These are phyloP conservation scores for Sarcocystis neurona DNA, from an alignment of 169 alveolate species.

Conservation along the genomic window DNA sequence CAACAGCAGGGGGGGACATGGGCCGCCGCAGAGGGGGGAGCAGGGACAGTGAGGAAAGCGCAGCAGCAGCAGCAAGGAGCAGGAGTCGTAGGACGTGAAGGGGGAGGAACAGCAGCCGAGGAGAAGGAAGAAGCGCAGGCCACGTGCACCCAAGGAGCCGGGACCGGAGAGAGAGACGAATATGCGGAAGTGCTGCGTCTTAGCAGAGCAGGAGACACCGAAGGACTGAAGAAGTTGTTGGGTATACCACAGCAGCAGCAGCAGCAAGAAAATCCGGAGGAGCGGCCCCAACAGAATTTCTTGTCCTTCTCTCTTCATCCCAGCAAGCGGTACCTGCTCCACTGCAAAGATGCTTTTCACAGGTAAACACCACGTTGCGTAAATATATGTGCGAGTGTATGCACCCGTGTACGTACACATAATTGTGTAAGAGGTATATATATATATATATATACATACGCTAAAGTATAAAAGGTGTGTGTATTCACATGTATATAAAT, in stretches of 20 bases:
- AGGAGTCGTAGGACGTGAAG: not conserved
- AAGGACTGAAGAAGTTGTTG: not conserved
- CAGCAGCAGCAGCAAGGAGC: not conserved
- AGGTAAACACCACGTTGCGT: not conserved
- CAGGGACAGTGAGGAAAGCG: no score
- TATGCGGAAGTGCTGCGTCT: conserved; percentile 22
- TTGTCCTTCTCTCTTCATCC: no score
- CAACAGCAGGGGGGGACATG: no score
- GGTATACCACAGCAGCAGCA: not conserved
- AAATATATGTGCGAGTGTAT: not conserved
- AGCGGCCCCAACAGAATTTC: no score
- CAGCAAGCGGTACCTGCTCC: not conserved
- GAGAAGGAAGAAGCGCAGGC: no score
- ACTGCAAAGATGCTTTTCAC: conserved; percentile 20
- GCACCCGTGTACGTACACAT: not conserved
- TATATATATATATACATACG: not conserved
- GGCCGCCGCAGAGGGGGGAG: no score
- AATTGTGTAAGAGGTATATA: not conserved
- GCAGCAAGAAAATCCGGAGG: not conserved
- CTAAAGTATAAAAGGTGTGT: not conserved
- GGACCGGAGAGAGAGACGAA: no score
- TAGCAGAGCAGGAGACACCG: conserved; percentile 2
- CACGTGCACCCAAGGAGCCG: no score
- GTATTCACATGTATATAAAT: not conserved
- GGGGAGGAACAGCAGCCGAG: conserved; percentile 10